Evolutionary conservation across 106 monocot genomes (phyloP), one percentile per base, ranked within the genome.

Genomic region (Triglochin maritima): DNA sequence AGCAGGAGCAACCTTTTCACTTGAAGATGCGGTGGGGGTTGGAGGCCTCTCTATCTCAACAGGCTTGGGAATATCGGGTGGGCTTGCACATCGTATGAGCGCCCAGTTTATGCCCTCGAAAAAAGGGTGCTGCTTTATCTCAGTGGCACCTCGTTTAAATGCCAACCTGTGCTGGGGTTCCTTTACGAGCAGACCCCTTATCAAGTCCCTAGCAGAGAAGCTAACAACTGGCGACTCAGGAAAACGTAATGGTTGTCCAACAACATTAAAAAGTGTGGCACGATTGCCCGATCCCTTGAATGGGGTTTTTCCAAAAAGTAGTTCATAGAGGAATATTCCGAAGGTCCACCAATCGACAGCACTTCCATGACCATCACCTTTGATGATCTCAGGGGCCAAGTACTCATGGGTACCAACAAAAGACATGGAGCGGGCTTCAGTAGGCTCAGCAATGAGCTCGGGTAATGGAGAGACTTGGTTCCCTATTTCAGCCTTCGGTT

Each of bases 321-420:
- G 73, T 47, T 73, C 73, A 1, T 73, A 65, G 5, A 73, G 17
- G 65, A 73, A 73, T 15, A 73, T 73, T 4, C 73, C 73, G 13
- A 73, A 73, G 1, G 73, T 73, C 73, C 73, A 73, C 73, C 73
- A 73, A 47, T 73, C 73, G 46, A 73, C 73, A 12, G 73, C 73
- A 56, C 73, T 65, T 42, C 73, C 73, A 57, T 73, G 73, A 5
- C 73, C 73, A 6, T 64, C 73, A 52, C 72, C 72, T 60, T 56
- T 63, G 54, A 72, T 56, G 14, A 72, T 72, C 50, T 72, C 72
- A 10, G 73, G 73, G 4, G 73, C 73, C 48, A 73, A 47, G 29
- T 73, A 73, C 65, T 73, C 73, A 50, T 73, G 73, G 0, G 73
- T 73, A 9, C 73, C 73, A 4, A 73, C 73, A 42, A 73, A 73